Conservation (phyloP, 768 basidiomycete genomes). For the Mycena vulgaris region DNA sequence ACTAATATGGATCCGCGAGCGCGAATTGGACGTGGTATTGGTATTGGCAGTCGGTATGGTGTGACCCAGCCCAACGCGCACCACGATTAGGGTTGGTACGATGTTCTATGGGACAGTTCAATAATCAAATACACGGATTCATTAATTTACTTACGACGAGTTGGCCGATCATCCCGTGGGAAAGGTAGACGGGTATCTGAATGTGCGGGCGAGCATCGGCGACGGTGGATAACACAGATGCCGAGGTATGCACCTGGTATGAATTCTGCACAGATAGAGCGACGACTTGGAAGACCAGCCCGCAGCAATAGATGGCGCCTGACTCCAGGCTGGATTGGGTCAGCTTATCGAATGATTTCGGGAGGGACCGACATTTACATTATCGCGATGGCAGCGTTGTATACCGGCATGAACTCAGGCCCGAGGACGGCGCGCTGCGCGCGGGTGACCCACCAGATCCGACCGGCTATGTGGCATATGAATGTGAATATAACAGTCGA, state of each 20-base stretch:
- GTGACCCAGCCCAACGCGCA: conserved; percentile 30
- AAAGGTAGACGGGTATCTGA: conserved; percentile 16
- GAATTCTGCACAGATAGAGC: conserved; percentile 12
- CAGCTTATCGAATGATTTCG: background rate
- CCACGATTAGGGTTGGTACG: conserved; percentile 27
- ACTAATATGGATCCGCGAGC: background rate
- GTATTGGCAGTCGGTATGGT: background rate
- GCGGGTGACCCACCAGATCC: conserved; percentile 32
- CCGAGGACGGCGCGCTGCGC: conserved; percentile 12
- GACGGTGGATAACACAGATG: too few relatives aligned
- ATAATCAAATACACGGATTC: background rate
- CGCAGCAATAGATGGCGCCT: conserved; percentile 30
- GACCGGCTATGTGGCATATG: conserved; percentile 5
- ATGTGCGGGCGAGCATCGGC: too few relatives aligned
- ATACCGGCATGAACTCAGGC: background rate
- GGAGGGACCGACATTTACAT: conserved; percentile 17
- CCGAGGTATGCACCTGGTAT: background rate
- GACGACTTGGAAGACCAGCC: conserved; percentile 26
- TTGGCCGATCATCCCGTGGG: conserved; percentile 25
- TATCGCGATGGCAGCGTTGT: conserved; percentile 28
- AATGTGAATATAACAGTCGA: background rate
- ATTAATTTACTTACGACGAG: conserved; percentile 11
- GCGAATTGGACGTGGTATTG: background rate
- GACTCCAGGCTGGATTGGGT: conserved; percentile 20
- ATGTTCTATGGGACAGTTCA: conserved; percentile 26